A percentile compares a stretch with the other conserved stretches of the same genome.
Conservation (phyloP, 2,329 filamentous ascomycete genomes). For the Dactylellina drechsleri region DNA sequence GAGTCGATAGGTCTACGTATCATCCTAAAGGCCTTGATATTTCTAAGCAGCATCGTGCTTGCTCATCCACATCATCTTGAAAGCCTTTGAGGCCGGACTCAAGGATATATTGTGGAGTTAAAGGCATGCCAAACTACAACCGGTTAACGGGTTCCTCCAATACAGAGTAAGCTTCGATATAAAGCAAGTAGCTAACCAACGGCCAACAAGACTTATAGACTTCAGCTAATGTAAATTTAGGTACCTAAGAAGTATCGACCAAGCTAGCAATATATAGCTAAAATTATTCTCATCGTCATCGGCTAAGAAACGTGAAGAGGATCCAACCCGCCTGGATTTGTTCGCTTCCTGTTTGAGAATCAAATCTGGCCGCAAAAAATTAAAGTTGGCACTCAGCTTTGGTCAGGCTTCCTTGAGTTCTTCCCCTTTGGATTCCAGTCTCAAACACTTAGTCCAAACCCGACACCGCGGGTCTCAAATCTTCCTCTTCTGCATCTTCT, state of each 20-base stretch:
- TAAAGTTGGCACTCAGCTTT: neutral
- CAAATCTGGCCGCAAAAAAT: conserved; percentile 28
- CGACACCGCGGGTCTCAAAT: conserved; percentile 1
- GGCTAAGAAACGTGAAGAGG: neutral
- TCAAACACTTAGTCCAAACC: neutral
- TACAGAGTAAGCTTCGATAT: no score
- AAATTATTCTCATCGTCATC: no score
- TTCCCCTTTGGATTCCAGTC: conserved; percentile 14
- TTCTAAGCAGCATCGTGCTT: conserved; percentile 9
- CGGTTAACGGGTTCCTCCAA: no score
- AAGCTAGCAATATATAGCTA: no score
- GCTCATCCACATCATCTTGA: neutral
- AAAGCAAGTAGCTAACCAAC: no score
- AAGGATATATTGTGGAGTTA: no score
- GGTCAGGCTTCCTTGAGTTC: neutral
- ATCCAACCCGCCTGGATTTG: conserved; percentile 10
- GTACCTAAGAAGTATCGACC: no score
- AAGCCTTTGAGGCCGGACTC: no score
- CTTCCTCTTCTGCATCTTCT: no score
- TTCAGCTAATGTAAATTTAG: no score
- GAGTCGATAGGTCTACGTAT: neutral
- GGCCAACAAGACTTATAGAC: no score
- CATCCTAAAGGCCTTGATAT: neutral
- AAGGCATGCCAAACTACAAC: no score
- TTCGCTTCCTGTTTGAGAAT: conserved; percentile 9